Evolutionary conservation across 352 stramenopile species (phyloP).

Genomic region (Phytopythium vexans): DNA sequence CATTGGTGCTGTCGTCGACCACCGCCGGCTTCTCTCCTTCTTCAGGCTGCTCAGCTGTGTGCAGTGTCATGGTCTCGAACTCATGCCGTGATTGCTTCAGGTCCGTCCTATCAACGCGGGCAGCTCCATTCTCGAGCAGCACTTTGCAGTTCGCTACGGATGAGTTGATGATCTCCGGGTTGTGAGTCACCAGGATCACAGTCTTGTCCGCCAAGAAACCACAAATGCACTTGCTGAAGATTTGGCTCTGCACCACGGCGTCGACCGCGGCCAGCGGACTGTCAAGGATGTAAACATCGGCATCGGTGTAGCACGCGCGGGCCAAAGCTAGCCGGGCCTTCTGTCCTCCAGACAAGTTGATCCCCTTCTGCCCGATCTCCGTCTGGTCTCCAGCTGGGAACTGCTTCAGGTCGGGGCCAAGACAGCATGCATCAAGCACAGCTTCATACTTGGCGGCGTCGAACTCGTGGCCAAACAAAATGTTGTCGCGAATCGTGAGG

Average conservation of each 20-base stretch:
- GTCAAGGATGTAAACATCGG: conserved; percentile 64
- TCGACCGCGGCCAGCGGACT: conserved; percentile 67
- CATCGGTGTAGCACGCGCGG: conserved; percentile 58
- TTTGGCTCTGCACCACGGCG: conserved; percentile 5
- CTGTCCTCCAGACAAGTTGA: conserved; percentile 85
- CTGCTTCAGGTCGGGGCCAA: conserved; percentile 84
- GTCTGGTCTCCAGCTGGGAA: conserved; percentile 88
- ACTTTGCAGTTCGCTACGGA: neutral
- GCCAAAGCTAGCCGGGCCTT: conserved; percentile 66
- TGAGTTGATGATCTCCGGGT: neutral
- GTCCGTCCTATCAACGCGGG: neutral
- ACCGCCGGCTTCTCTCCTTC: too few species aligned
- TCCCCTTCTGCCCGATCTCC: conserved; percentile 90
- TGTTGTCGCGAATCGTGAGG: conserved; percentile 48
- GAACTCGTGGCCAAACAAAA: conserved; percentile 45
- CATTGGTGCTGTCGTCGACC: too few species aligned
- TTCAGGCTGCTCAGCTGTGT: neutral
- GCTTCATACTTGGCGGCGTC: conserved; percentile 36
- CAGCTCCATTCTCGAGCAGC: neutral
- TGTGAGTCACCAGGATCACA: conserved; percentile 6
- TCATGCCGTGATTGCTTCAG: too few species aligned
- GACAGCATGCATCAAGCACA: conserved; percentile 70
- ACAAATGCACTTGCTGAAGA: conserved; percentile 2
- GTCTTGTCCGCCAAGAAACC: conserved; percentile 2
- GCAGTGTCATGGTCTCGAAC: too few species aligned